Base-by-base conservation (phyloP, 805 yeast genomes). In the Lipomyces orientalis region DNA sequence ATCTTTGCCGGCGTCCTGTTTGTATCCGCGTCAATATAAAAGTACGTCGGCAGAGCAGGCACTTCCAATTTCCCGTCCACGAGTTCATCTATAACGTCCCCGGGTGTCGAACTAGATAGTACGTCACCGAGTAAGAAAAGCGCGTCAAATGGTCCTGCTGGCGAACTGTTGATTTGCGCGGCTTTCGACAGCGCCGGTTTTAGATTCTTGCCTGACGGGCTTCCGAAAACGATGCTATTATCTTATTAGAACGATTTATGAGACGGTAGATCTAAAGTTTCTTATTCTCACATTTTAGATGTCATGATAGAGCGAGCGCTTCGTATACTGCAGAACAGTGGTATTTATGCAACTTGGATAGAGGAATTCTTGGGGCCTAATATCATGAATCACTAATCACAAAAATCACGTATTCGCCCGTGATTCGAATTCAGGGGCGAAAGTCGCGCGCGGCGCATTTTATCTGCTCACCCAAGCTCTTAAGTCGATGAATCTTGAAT, bases 81-180 rank as follows among this genome's bases (percentile, higher is more conserved):
- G 2, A 71, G 33, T 8, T 61, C 65, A 14, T 54, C 65, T n/a
- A 64, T 51, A 8, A 58, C 58, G 1, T 34, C 37, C 14, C 56
- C 64, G 0, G 65, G 56, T 4, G 64, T 61, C 22, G 58, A 55
- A 16, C 58, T 12, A n/a, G 63, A 35, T 39, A 71, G 66, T 5
- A 64, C 51, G 35, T 64, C 60, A 16, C 73, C 73, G 33, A 67
- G 62, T n/a, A 71, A 25, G 22, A 71, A 22, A 12, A 64, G 37
- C 14, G 65, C 66, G 31, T 71, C 70, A 46, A 71, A 71, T n/a
- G 72, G 72, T 7, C 69, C 70, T 34, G 73, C 67, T 6, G 64
- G 51, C 5, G 71, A 64, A 4, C 54, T 51, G 39, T 65, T 65
- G 43, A 71, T 71, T 39, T 64, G 66, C 4, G 64, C 52, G 22